Evolutionary conservation across 495 filamentous ascomycete genomes (phyloP), one percentile per base, ranked within the genome.

Genomic region (Aspergillus mulundensis): DNA sequence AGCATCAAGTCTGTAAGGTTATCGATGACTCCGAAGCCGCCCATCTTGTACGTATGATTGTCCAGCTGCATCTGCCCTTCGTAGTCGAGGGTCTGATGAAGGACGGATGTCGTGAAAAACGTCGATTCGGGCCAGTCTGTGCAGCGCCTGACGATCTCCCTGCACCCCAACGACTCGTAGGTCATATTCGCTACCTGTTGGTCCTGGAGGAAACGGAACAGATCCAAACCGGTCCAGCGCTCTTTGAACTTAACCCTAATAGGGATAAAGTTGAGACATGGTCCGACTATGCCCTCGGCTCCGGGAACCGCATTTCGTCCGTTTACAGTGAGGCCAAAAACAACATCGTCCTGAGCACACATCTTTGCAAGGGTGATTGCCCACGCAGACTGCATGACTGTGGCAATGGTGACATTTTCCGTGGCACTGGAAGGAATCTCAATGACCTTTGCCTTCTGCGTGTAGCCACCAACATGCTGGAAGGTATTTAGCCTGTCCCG

Each of bases 181-280:
- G 77, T 75, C 73, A 83, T 82, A 53, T 75, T 79, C n/a, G 75
- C 73, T 7, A 86, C 73, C 39, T 84, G 78, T 48, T 86, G 81
- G 24, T 81, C 75, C 57, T 86, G 83, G 30, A 84, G 70, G 38
- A 71, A 78, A 14, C 70, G 71, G 53, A 85, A 76, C 5, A 85
- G 71, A 19, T 82, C 74, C 1, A 81, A 66, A 2, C 66, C 74
- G 7, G 74, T 82, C 76, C 73, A 79, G 19, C 65, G 69, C 5
- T 75, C 70, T 14, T 67, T 59, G 53, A 85, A 76, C 11, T 70
- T 68, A 16, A 85, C 78, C 7, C 83, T 72, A 0, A 85, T 77
- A 0, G 83, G 83, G 1, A 86, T 66, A 15, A 84, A 71, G 57
- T 86, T 85, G 52, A 86, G 66, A 59, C 83, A 87, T 5, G 80